A percentile compares a stretch with the other conserved stretches of the same genome.
These are phyloP conservation scores for sorghum (Sorghum bicolor) DNA, from an alignment of 176 grass and related monocot species.

Conservation along the genomic window DNA sequence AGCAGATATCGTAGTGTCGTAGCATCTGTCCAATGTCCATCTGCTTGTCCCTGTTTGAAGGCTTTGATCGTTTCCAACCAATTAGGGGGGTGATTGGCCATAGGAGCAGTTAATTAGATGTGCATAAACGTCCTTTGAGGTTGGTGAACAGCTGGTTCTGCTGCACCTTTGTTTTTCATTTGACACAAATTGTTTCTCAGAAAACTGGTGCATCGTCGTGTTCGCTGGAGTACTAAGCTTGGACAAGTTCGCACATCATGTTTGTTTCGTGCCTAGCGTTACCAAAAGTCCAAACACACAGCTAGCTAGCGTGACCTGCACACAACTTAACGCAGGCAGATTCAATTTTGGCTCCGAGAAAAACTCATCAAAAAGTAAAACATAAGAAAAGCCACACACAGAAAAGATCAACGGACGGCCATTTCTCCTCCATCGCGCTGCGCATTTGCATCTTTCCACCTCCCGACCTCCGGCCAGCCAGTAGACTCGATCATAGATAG, in stretches of 20 bases:
- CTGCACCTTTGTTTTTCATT: neutral
- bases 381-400: neutral
- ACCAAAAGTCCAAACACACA: neutral
- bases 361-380: neutral
- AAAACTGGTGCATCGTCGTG: neutral
- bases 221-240: neutral
- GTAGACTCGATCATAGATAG: neutral
- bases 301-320: neutral
- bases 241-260: neutral
- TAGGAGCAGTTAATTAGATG: neutral
- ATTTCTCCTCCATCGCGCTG: neutral
- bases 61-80: neutral
- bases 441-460: neutral
- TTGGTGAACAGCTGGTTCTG: slow-evolving; percentile 21
- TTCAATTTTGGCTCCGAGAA: neutral
- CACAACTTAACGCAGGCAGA: neutral
- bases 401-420: neutral
- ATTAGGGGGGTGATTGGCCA: neutral
- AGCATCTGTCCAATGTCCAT: too few relatives aligned
- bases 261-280: slow-evolving; percentile 13
- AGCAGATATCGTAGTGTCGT: neutral
- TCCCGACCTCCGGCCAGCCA: neutral
- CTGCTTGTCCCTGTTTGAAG: neutral
- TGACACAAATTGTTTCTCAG: neutral
- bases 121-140: neutral